phyloP scores from a whole-genome alignment of 192 early-diverging fungal species.

The Backusella morwellensis region DNA sequence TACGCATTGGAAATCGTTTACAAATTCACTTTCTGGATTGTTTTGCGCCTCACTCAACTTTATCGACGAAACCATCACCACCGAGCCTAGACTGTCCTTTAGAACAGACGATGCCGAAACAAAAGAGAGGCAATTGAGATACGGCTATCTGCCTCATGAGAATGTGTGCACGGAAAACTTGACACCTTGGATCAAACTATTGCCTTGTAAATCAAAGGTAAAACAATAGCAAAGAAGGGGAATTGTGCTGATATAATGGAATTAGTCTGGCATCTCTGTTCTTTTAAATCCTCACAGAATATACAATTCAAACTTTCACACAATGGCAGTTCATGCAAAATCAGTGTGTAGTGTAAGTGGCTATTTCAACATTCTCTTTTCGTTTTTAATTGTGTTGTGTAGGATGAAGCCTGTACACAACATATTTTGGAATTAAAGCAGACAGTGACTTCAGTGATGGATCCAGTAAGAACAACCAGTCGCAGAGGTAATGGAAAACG shows the following conservation, averaged over 20 bases:
- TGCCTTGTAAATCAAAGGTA: conserved; percentile 90
- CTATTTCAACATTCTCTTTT: not conserved
- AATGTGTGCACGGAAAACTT: conserved; percentile 98
- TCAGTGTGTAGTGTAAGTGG: conserved; percentile 45
- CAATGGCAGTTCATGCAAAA: conserved; percentile 76
- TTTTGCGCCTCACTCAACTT: conserved; percentile 98
- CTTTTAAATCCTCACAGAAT: conserved; percentile 90
- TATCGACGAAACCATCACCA: conserved; percentile 78
- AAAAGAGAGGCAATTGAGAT: conserved; percentile 51
- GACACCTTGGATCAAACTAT: conserved; percentile 94
- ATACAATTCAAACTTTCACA: conserved; percentile 89
- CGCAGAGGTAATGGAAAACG: conserved; percentile 33
- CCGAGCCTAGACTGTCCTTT: conserved; percentile 55
- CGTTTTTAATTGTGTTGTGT: not conserved
- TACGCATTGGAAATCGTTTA: conserved; percentile 80
- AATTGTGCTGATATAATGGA: not conserved
- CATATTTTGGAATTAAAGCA: conserved; percentile 67
- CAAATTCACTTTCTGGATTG: conserved; percentile 88
- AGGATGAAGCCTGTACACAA: conserved; percentile 46
- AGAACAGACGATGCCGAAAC: conserved; percentile 33
- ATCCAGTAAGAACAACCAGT: conserved; percentile 59
- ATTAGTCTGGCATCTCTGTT: conserved; percentile 77
- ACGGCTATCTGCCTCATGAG: conserved; percentile 85
- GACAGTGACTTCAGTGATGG: conserved; percentile 76
- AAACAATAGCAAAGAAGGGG: not conserved